phyloP scores from a whole-genome alignment of 352 stramenopile species.

The Globisporangium parvum region DNA sequence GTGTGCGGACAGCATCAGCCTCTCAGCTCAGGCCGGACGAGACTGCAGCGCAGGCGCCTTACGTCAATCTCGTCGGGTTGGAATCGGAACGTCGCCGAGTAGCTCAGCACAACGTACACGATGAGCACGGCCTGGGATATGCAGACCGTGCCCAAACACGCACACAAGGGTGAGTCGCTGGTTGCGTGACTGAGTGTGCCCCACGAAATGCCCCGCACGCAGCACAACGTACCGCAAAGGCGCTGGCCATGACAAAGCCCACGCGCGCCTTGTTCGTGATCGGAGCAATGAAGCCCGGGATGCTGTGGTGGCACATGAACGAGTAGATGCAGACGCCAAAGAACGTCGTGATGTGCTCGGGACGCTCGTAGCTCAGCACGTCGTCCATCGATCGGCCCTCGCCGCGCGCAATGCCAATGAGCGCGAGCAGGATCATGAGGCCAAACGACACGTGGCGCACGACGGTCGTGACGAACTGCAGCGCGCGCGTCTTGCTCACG shows the following conservation, averaged over 20 bases:
- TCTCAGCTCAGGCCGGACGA: too few relatives aligned
- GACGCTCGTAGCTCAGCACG: constrained; percentile 69
- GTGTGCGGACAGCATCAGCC: neutral
- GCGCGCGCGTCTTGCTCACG: constrained; percentile 75
- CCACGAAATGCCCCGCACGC: neutral
- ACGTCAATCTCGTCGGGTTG: constrained; percentile 75
- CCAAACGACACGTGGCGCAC: constrained; percentile 80
- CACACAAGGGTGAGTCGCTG: neutral
- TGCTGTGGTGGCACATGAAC: constrained; percentile 89
- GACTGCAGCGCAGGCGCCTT: constrained; percentile 5
- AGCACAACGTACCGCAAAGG: constrained; percentile 57
- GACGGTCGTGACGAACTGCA: constrained; percentile 78
- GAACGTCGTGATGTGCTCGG: constrained; percentile 68
- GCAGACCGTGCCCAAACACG: too few relatives aligned
- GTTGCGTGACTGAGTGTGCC: too few relatives aligned
- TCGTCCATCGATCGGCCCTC: constrained; percentile 54
- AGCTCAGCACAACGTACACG: constrained; percentile 77
- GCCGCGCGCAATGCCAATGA: constrained; percentile 59
- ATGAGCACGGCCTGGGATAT: constrained; percentile 51
- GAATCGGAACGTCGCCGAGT: constrained; percentile 78
- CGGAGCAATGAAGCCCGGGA: constrained; percentile 75
- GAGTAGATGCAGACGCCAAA: constrained; percentile 88
- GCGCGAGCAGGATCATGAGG: constrained; percentile 76
- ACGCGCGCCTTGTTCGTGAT: constrained; percentile 82
- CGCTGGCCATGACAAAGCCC: constrained; percentile 43